Conservation (phyloP, 2,329 filamentous ascomycete genomes). For the Dothideomycetes sp. region DNA sequence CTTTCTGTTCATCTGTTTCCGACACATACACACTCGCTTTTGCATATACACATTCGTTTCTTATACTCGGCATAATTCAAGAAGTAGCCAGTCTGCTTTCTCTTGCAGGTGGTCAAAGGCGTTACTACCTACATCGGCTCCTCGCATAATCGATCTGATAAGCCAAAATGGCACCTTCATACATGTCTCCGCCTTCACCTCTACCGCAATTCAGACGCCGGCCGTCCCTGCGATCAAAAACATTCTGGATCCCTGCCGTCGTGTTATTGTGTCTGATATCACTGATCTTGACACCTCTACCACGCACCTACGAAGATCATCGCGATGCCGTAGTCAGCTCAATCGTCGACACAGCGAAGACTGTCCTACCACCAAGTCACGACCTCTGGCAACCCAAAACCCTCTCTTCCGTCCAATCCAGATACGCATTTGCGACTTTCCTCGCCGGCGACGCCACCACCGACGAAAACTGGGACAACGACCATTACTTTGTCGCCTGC, state of each 20-base stretch:
- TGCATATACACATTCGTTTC: too few relatives aligned
- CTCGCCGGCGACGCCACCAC: conserved; percentile 18
- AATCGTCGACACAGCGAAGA: conserved; percentile 14
- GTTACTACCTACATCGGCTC: too few relatives aligned
- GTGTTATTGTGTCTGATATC: conserved; percentile 14
- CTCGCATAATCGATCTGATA: too few relatives aligned
- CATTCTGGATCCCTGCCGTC: conserved; percentile 13
- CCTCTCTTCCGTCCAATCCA: conserved; percentile 12
- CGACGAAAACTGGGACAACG: conserved; percentile 19
- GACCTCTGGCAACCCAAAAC: conserved; percentile 3
- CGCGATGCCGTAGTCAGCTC: conserved; percentile 15
- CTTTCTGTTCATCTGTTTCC: too few relatives aligned
- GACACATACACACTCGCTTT: too few relatives aligned
- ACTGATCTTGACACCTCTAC: conserved; percentile 16
- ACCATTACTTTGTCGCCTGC: conserved; percentile 24
- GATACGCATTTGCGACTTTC: conserved; percentile 25
- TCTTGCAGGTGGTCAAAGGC: too few relatives aligned
- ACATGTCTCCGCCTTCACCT: conserved; percentile 7
- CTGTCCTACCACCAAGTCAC: background rate
- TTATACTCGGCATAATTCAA: too few relatives aligned
- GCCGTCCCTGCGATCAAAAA: conserved; percentile 13
- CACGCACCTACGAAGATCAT: conserved; percentile 12
- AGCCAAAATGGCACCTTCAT: conserved; percentile 6
- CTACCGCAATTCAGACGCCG: background rate
- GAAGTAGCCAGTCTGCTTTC: too few relatives aligned